A percentile compares a stretch with the other conserved stretches of the same genome.
These are phyloP conservation scores for Trichoderma gracile DNA, from an alignment of 2,329 filamentous ascomycete genomes.

Conservation along the genomic window DNA sequence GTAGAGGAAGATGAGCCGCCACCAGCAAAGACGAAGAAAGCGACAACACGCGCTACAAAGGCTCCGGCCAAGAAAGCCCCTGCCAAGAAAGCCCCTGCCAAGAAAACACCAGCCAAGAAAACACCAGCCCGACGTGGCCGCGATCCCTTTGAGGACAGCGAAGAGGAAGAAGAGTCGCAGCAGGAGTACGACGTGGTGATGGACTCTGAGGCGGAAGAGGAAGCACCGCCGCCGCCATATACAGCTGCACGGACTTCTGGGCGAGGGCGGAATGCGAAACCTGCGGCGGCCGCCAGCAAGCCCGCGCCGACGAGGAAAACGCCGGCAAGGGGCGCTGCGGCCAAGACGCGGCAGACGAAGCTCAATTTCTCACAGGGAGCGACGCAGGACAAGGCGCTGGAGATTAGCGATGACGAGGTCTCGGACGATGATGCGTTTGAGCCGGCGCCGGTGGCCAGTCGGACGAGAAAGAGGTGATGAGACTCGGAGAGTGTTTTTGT, in stretches of 20 bases:
- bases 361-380: conserved; percentile 42
- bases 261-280: conserved; percentile 28
- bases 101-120: conserved; percentile 44
- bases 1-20: conserved; percentile 46
- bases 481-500: neutral
- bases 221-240: conserved; percentile 41
- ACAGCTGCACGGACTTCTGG: conserved; percentile 39
- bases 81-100: conserved; percentile 43
- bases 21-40: conserved; percentile 38
- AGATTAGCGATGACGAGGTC: conserved; percentile 67
- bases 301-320: conserved; percentile 29
- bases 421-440: conserved; percentile 61
- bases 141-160: conserved; percentile 33
- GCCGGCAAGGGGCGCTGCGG: conserved; percentile 27
- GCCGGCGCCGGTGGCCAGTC: conserved; percentile 53
- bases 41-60: conserved; percentile 36
- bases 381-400: conserved; percentile 51
- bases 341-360: conserved; percentile 37
- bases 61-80: conserved; percentile 26
- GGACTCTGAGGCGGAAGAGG: conserved; percentile 55
- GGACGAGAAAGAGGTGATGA: conserved; percentile 37
- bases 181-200: conserved; percentile 53
- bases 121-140: conserved; percentile 45
- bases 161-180: conserved; percentile 50
- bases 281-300: conserved; percentile 30